Evolutionary conservation across 176 grass and related monocot species (phyloP).

Genomic region (Oryza coarctata): DNA sequence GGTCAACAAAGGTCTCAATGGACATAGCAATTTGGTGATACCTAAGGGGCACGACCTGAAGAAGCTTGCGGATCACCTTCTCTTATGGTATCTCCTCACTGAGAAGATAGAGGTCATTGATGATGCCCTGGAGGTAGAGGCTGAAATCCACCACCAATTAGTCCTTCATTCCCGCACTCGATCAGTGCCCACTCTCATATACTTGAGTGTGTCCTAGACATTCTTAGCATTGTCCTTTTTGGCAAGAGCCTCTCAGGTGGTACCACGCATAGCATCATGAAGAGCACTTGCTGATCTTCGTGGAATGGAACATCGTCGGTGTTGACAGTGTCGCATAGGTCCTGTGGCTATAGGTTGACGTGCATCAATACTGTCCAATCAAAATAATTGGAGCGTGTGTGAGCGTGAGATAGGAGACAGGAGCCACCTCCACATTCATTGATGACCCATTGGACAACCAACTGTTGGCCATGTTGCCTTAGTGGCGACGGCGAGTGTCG

Average conservation of each 20-base stretch:
- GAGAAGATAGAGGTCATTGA: not conserved
- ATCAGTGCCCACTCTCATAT: not conserved
- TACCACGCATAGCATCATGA: not conserved
- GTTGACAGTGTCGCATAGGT: too few relatives aligned
- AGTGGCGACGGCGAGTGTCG: too few relatives aligned
- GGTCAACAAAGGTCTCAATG: not conserved
- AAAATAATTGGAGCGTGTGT: not conserved
- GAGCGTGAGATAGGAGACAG: not conserved
- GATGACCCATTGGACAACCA: not conserved
- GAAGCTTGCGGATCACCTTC: not conserved
- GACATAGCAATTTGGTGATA: not conserved
- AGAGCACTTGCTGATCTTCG: too few relatives aligned
- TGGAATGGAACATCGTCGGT: too few relatives aligned
- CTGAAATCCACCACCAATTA: not conserved
- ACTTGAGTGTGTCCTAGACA: not conserved
- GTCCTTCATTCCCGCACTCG: not conserved
- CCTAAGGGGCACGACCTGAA: not conserved
- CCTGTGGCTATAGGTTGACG: not conserved
- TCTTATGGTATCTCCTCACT: not conserved
- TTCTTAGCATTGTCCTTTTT: not conserved
- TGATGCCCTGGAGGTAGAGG: not conserved
- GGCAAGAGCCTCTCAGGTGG: not conserved
- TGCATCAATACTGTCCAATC: not conserved
- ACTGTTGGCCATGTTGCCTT: too few relatives aligned
- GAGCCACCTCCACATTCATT: not conserved